Evolutionary conservation across 257 asterid genomes (phyloP).

Genomic region (Ehretia macrophylla): DNA sequence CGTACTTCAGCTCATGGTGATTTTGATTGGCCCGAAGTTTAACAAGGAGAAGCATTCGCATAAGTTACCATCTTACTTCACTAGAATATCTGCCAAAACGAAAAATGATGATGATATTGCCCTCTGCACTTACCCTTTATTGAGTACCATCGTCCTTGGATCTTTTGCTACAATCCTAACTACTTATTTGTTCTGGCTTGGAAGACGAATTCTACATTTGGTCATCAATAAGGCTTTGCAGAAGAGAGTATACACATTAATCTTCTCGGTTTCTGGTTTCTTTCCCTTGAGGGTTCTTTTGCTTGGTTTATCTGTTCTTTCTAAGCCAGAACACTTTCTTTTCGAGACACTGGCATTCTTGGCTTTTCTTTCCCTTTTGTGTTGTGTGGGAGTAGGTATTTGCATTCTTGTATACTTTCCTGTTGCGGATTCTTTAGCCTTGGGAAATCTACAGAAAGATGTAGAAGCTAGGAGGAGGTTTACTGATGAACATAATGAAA

Average conservation of each 20-base stretch:
- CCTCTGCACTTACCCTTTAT: slow-evolving; percentile 73
- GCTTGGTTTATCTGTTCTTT: slow-evolving; percentile 64
- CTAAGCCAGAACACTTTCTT: slow-evolving; percentile 37
- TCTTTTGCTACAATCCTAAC: slow-evolving; percentile 53
- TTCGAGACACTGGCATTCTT: slow-evolving; percentile 56
- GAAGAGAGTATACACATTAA: slow-evolving; percentile 66
- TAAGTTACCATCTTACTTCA: slow-evolving; percentile 66
- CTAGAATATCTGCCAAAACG: slow-evolving; percentile 34
- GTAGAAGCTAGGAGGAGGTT: slow-evolving; percentile 49
- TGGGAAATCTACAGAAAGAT: slow-evolving; percentile 49
- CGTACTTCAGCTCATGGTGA: slow-evolving; percentile 59
- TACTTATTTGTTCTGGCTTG: slow-evolving; percentile 60
- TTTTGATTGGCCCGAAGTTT: slow-evolving; percentile 44
- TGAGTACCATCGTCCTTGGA: slow-evolving; percentile 66
- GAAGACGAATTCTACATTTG: slow-evolving; percentile 51
- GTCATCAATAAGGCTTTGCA: slow-evolving; percentile 81
- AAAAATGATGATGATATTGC: slow-evolving; percentile 30
- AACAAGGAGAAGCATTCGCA: slow-evolving; percentile 25
- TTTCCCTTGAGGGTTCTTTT: slow-evolving; percentile 60
- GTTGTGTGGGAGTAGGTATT: slow-evolving; percentile 65
- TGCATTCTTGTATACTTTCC: slow-evolving; percentile 71
- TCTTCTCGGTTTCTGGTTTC: slow-evolving; percentile 48
- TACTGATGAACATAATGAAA: slow-evolving; percentile 48
- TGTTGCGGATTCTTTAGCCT: slow-evolving; percentile 66
- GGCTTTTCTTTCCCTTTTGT: slow-evolving; percentile 68